A percentile compares a stretch with the other conserved stretches of the same genome.
Conservation (phyloP, 768 basidiomycete species). For the Naganishia friedmannii region DNA sequence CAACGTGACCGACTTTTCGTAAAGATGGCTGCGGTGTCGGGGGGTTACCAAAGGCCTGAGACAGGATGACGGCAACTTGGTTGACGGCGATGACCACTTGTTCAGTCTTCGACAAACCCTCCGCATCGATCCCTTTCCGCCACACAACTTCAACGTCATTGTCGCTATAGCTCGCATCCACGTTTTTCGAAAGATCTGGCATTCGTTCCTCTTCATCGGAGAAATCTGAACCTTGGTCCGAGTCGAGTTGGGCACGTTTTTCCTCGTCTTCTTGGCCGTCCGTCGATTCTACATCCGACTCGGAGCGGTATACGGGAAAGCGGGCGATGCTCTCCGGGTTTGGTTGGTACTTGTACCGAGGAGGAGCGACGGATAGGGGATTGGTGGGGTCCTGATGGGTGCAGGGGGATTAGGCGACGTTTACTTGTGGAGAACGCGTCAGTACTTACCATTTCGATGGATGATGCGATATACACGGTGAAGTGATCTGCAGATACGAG, state of each 20-base stretch:
- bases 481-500: too few relatives aligned
- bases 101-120: neutral
- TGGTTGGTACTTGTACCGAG: slow-evolving; percentile 22
- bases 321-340: slow-evolving; percentile 14
- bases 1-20: slow-evolving; percentile 8
- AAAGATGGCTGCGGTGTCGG: neutral
- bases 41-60: neutral
- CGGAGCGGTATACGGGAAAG: slow-evolving; percentile 7
- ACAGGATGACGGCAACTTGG: slow-evolving; percentile 6
- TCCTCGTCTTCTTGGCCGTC: neutral
- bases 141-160: neutral
- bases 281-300: neutral
- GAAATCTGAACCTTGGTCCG: slow-evolving; percentile 14
- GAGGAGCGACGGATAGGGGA: slow-evolving; percentile 17
- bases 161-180: neutral
- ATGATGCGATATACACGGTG: neutral
- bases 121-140: slow-evolving; percentile 5
- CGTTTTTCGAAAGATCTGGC: neutral
- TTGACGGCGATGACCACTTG: slow-evolving; percentile 9
- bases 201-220: slow-evolving; percentile 20
- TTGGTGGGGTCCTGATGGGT: slow-evolving; percentile 12
- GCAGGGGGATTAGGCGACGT: neutral
- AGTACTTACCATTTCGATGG: neutral
- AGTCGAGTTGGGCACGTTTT: neutral
- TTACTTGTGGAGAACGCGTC: neutral